A percentile compares a stretch with the other conserved stretches of the same genome.
These are phyloP conservation scores for Russula ochroleuca DNA, from an alignment of 768 basidiomycete species.

Conservation along the genomic window DNA sequence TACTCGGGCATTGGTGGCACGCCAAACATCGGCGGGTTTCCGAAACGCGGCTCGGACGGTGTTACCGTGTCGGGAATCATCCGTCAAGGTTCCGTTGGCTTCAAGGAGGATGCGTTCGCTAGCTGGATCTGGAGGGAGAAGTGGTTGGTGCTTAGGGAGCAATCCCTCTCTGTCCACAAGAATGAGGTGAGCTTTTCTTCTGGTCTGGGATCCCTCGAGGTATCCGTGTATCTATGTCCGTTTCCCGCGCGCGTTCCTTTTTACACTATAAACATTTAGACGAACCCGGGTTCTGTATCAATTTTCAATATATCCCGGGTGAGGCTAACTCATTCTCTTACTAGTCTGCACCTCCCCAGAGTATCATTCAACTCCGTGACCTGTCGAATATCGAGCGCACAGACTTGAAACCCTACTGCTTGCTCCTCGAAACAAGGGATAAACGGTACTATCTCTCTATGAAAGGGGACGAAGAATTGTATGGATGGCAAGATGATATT, in stretches of 20 bases:
- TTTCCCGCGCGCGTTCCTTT: neutral
- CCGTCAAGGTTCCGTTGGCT: slow-evolving; percentile 66
- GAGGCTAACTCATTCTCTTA: slow-evolving; percentile 1
- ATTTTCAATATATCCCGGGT: neutral
- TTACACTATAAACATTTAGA: neutral
- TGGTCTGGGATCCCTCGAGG: neutral
- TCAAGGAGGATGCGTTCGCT: slow-evolving; percentile 93
- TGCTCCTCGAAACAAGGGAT: slow-evolving; percentile 80
- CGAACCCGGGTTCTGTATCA: neutral
- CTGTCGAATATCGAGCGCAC: slow-evolving; percentile 86
- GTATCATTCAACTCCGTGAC: slow-evolving; percentile 62
- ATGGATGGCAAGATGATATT: slow-evolving; percentile 96
- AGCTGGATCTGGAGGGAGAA: slow-evolving; percentile 90
- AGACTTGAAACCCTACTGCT: slow-evolving; percentile 92
- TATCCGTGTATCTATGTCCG: neutral
- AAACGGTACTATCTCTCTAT: slow-evolving; percentile 76
- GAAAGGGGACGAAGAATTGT: slow-evolving; percentile 95
- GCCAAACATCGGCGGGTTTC: slow-evolving; percentile 80
- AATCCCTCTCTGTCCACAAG: slow-evolving; percentile 78
- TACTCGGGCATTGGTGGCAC: slow-evolving; percentile 82
- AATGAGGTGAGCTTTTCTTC: slow-evolving; percentile 68
- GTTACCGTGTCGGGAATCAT: slow-evolving; percentile 46
- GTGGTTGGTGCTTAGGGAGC: slow-evolving; percentile 83
- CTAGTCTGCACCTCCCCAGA: slow-evolving; percentile 55
- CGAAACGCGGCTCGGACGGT: slow-evolving; percentile 48